Evolutionary conservation across 441 rosid genomes (phyloP), one percentile per base, ranked within the genome.

Genomic region (Rhodomyrtus psidioides): DNA sequence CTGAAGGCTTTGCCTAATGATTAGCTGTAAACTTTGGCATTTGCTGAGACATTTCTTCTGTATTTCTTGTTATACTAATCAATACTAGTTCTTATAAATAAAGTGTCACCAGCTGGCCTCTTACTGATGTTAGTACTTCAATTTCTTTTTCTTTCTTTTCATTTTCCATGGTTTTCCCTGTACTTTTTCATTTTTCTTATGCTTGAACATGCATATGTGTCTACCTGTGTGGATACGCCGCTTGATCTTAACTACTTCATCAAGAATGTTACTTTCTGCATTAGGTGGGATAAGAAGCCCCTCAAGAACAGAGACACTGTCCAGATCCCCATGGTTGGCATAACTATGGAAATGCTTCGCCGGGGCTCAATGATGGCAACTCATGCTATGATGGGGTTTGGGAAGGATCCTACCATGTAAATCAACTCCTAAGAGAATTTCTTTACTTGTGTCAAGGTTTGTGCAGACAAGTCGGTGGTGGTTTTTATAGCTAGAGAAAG

Each of bases 261-360:
- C 13, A 10, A 82, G 42, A 16, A 15, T 70, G 54, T 51, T 59
- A 81, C 56, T 34, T 34, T 82, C 55, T 60, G 84, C 56, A 13
- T 83, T 81, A 95, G 98, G 96, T 95, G 97, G 98, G 95, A 96
- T 92, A 96, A 95, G 92, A 93, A 95, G 88, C 97, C 99, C 56
- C 91, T 94, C 51, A 82, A 90, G 87, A 95, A 87, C 87, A 89
- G 95, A 86, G 94, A 95, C 65, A 96, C 97, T 21, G 91, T 90
- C 75, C 83, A 87, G 83, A 46, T 92, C 55, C 92, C 98, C 5
- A 46, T 93, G 76, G 90, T 92, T 16, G 99, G 99, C 34, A 90
- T 91, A 34, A 82, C 86, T 21, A 81, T 91, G 91, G 97, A 96
- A 92, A 87, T 88, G 51, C 86, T 91, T 86, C 93, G 96, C 81